Percentiles rank a stretch among this genome's conserved stretches.
phyloP scores from a whole-genome alignment of 768 basidiomycete species.

The Hysterangium stoloniferum region DNA sequence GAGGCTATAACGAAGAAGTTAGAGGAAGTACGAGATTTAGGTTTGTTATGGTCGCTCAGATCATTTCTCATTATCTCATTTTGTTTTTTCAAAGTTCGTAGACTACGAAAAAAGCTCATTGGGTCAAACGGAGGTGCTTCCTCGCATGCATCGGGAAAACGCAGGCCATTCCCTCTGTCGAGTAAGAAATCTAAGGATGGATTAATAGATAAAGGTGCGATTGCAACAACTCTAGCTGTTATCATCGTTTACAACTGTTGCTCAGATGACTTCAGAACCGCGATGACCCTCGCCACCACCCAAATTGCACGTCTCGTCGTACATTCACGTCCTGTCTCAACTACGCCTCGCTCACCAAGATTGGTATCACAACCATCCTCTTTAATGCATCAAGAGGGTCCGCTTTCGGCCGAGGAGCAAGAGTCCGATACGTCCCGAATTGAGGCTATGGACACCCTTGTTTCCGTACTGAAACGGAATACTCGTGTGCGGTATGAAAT shows the following conservation, averaged over 20 bases:
- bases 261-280: slow-evolving; percentile 66
- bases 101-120: slow-evolving; percentile 25
- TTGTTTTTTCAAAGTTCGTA: slow-evolving; percentile 18
- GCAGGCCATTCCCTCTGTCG: neutral
- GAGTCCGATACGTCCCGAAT: slow-evolving; percentile 51
- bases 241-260: neutral
- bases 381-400: slow-evolving; percentile 29
- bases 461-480: slow-evolving; percentile 58
- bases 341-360: slow-evolving; percentile 19
- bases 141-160: slow-evolving; percentile 3
- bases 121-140: neutral
- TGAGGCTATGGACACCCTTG: slow-evolving; percentile 57
- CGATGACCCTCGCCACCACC: slow-evolving; percentile 54
- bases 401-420: slow-evolving; percentile 24
- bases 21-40: slow-evolving; percentile 29
- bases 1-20: slow-evolving; percentile 51
- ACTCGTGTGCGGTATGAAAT: slow-evolving; percentile 73
- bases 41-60: slow-evolving; percentile 10
- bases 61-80: slow-evolving; percentile 18
- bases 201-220: slow-evolving; percentile 28
- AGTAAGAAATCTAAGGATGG: slow-evolving; percentile 20
- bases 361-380: slow-evolving; percentile 27
- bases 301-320: slow-evolving; percentile 50
- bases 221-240: neutral
- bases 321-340: slow-evolving; percentile 29